Evolutionary conservation across 208 protist genomes (phyloP).

Genomic region (Leishmania turanica): DNA sequence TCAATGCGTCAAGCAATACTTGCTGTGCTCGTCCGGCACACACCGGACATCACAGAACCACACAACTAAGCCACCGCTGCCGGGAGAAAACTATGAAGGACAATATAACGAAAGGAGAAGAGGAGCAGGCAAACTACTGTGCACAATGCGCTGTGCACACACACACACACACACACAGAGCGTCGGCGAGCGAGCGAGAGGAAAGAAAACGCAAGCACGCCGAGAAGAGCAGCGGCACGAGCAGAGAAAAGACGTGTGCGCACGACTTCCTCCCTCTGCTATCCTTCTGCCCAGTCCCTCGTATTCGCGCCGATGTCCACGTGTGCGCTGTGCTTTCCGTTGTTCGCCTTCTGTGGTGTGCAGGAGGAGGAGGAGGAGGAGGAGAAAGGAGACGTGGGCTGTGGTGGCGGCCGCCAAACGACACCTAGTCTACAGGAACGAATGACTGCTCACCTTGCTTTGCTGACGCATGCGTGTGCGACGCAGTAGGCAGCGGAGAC

Average conservation of each 20-base stretch:
- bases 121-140: neutral
- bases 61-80: too few species aligned
- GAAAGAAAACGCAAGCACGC: neutral
- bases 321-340: neutral
- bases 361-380: neutral
- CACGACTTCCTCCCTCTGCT: neutral
- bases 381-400: neutral
- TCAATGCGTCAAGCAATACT: neutral
- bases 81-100: neutral
- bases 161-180: neutral
- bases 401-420: neutral
- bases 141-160: too few species aligned
- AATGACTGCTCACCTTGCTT: neutral
- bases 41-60: too few species aligned
- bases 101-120: slow-evolving; percentile 6
- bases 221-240: neutral
- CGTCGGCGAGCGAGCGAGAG: neutral
- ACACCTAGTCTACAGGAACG: neutral
- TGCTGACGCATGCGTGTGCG: neutral
- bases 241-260: neutral
- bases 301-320: neutral
- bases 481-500: neutral
- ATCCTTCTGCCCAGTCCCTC: neutral
- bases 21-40: neutral
- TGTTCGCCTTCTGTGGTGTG: neutral